Percentiles rank a stretch among this genome's conserved stretches.
Evolutionary conservation across 73 alveolate species (phyloP).

Genomic region (Tetrahymena borealis): DNA sequence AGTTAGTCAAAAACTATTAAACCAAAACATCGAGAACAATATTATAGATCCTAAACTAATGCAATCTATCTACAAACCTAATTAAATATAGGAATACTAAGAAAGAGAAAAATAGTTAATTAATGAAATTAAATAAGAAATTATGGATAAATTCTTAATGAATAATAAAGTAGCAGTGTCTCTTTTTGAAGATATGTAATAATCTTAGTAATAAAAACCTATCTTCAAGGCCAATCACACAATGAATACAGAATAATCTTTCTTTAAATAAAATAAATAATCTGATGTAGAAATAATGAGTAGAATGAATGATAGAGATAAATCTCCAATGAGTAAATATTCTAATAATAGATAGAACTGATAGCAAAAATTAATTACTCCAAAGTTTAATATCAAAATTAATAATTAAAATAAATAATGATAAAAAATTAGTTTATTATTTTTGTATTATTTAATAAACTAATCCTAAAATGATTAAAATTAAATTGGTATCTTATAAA

Average conservation of each 20-base stretch:
- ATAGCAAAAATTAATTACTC: background rate
- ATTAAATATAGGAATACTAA: background rate
- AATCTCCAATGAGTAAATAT: background rate
- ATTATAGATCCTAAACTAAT: background rate
- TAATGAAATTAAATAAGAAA: background rate
- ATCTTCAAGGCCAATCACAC: background rate
- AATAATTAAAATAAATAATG: background rate
- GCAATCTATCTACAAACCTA: background rate
- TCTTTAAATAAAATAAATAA: background rate
- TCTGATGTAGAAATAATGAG: background rate
- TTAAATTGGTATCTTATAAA: no score
- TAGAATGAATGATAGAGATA: background rate
- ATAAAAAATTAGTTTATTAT: no score
- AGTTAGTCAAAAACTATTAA: background rate
- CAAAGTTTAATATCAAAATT: background rate
- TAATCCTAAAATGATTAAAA: no score
- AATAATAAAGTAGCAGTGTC: background rate
- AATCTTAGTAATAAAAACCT: background rate
- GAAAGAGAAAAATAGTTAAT: background rate
- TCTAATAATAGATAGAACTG: background rate
- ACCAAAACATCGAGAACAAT: background rate
- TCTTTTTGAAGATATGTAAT: background rate
- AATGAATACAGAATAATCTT: background rate
- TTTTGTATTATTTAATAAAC: no score
- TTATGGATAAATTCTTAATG: background rate